Evolutionary conservation across 441 rosid species (phyloP).

Genomic region (Populus hybrid): DNA sequence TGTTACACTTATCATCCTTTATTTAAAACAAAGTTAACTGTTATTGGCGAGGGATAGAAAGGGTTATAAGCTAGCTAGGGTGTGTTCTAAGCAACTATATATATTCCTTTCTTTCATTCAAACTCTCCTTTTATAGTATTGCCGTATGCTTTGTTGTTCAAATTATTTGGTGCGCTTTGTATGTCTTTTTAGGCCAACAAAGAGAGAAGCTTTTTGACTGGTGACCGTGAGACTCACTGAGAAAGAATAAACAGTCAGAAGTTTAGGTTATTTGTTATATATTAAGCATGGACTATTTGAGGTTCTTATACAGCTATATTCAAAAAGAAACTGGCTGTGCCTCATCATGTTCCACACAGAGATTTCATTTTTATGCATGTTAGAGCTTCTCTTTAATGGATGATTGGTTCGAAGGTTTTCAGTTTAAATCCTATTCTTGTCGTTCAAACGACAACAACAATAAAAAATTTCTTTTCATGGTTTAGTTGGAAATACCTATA

Average conservation of each 20-base stretch:
- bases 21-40: slow-evolving; percentile 36
- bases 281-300: slow-evolving; percentile 10
- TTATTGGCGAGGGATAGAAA: slow-evolving; percentile 25
- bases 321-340: background rate
- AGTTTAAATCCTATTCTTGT: slow-evolving; percentile 8
- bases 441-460: background rate
- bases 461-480: background rate
- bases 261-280: slow-evolving; percentile 35
- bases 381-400: background rate
- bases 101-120: slow-evolving; percentile 49
- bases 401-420: background rate
- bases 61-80: slow-evolving; percentile 28
- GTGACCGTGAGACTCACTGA: slow-evolving; percentile 18
- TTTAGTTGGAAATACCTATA: background rate
- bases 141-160: slow-evolving; percentile 54
- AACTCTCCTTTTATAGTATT: slow-evolving; percentile 58
- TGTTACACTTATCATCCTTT: slow-evolving; percentile 18
- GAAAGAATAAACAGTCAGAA: slow-evolving; percentile 31
- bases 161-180: slow-evolving; percentile 57
- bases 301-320: slow-evolving; percentile 1
- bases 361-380: background rate
- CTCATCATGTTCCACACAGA: background rate
- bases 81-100: slow-evolving; percentile 49
- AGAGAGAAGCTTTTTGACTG: slow-evolving; percentile 69
- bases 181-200: slow-evolving; percentile 74